phyloP scores from a whole-genome alignment of 139 green algal species.

The Coccomyxa sp. region DNA sequence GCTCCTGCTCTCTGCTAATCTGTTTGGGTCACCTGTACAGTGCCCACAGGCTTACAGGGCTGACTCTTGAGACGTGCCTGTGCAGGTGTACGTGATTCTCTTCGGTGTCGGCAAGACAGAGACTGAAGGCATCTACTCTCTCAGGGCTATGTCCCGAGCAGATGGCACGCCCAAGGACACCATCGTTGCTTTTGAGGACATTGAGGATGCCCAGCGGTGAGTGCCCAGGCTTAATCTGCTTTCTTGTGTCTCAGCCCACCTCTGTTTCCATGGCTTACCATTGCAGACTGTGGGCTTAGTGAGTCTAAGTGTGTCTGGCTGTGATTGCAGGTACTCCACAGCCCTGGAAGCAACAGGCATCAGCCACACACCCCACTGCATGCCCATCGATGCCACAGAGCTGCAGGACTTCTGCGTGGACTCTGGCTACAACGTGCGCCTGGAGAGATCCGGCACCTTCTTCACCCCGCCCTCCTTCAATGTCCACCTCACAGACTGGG shows the following conservation, averaged over 20 bases:
- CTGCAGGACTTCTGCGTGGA: constrained; percentile 74
- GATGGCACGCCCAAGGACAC: constrained; percentile 73
- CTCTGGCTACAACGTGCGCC: constrained; percentile 59
- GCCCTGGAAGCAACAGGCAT: constrained; percentile 79
- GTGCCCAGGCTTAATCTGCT: neutral
- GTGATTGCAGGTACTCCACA: constrained; percentile 60
- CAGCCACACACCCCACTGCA: constrained; percentile 61
- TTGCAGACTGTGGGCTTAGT: no score
- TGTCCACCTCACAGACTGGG: constrained; percentile 75
- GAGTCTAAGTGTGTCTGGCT: no score
- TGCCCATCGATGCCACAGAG: constrained; percentile 58
- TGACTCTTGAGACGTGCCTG: neutral
- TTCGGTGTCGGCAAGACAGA: constrained; percentile 70
- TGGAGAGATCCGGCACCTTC: constrained; percentile 65
- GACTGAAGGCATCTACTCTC: constrained; percentile 82
- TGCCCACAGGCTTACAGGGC: neutral
- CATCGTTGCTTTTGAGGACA: constrained; percentile 75
- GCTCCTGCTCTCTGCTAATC: neutral
- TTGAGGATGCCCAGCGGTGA: constrained; percentile 67
- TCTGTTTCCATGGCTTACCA: no score
- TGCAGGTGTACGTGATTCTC: constrained; percentile 69
- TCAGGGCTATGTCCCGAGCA: constrained; percentile 37
- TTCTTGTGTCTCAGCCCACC: no score
- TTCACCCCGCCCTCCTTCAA: constrained; percentile 81
- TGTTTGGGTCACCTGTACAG: neutral